Percentiles rank a stretch among this genome's conserved stretches.
These are phyloP conservation scores for Irpex sp. DNA, from an alignment of 1,284 basidiomycete species.

Conservation along the genomic window DNA sequence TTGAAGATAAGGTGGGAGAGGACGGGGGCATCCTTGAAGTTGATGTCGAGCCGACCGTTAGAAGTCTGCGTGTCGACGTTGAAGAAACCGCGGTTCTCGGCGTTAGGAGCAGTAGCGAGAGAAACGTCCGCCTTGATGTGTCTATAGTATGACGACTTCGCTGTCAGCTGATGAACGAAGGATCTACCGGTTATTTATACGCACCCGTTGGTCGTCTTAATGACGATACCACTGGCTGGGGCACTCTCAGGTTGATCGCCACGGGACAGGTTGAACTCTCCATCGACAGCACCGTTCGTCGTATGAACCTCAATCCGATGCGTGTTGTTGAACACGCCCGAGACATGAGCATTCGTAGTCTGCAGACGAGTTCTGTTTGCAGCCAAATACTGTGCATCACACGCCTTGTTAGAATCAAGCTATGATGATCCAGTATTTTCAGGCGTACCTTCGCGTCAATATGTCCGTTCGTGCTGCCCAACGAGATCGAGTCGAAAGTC, in stretches of 20 bases:
- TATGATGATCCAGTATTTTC: not conserved
- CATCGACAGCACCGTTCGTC: not conserved
- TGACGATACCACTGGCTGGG: not conserved
- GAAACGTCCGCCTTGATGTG: not conserved
- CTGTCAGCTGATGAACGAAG: too few species aligned
- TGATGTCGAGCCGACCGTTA: constrained; percentile 27
- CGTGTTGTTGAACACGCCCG: not conserved
- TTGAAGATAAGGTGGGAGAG: constrained; percentile 31
- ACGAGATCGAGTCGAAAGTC: not conserved
- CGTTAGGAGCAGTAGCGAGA: not conserved
- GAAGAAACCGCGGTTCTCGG: constrained; percentile 22
- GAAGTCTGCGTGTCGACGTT: constrained; percentile 20
- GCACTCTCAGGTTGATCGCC: not conserved
- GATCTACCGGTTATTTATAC: not conserved
- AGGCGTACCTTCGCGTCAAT: not conserved
- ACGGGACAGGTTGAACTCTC: not conserved
- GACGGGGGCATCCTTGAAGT: constrained; percentile 32
- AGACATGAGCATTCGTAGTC: not conserved
- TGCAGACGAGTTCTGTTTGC: not conserved
- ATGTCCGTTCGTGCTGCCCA: not conserved
- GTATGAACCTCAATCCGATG: not conserved
- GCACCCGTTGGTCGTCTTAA: not conserved
- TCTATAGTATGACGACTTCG: not conserved
- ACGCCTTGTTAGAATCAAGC: not conserved
- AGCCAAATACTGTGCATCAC: not conserved